phyloP scores from a whole-genome alignment of 805 yeast genomes.

The Debaryomyces castellii region DNA sequence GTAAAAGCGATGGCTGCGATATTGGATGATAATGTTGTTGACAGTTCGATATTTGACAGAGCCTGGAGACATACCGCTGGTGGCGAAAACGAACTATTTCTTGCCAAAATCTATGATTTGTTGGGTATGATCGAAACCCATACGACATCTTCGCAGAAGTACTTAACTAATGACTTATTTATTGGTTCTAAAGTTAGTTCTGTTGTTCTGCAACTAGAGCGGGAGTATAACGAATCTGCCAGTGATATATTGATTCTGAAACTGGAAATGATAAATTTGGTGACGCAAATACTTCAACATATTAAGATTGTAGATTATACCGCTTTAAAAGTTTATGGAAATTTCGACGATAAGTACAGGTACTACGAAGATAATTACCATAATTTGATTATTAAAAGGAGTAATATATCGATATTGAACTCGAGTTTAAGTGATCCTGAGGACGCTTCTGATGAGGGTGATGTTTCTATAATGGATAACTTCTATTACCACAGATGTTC shows the following conservation, averaged over 20 bases:
- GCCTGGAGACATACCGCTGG: background rate
- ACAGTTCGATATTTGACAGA: background rate
- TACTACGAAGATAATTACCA: background rate
- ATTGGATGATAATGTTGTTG: background rate
- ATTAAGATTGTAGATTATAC: slow-evolving; percentile 10
- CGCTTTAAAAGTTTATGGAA: slow-evolving; percentile 13
- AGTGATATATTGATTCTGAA: slow-evolving; percentile 1
- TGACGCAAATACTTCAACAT: slow-evolving; percentile 14
- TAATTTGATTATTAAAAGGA: background rate
- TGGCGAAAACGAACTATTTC: slow-evolving; percentile 3
- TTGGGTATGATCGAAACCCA: slow-evolving; percentile 20
- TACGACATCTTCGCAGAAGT: slow-evolving; percentile 17
- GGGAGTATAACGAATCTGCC: background rate
- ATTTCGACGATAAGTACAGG: slow-evolving; percentile 8
- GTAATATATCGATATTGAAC: background rate
- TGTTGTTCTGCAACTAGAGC: background rate
- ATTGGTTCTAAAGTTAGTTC: background rate
- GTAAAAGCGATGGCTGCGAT: background rate
- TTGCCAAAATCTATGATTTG: slow-evolving; percentile 23
- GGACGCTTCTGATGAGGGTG: slow-evolving; percentile 10
- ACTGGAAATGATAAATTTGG: slow-evolving; percentile 12
- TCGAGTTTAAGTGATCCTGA: slow-evolving; percentile 1
- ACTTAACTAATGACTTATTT: slow-evolving; percentile 26
- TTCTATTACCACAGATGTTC: background rate
- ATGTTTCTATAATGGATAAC: slow-evolving; percentile 12